Evolutionary conservation across 164 flowering plant genomes (phyloP), one percentile per base, ranked within the genome.

Genomic region (Aristolochia fimbriata): DNA sequence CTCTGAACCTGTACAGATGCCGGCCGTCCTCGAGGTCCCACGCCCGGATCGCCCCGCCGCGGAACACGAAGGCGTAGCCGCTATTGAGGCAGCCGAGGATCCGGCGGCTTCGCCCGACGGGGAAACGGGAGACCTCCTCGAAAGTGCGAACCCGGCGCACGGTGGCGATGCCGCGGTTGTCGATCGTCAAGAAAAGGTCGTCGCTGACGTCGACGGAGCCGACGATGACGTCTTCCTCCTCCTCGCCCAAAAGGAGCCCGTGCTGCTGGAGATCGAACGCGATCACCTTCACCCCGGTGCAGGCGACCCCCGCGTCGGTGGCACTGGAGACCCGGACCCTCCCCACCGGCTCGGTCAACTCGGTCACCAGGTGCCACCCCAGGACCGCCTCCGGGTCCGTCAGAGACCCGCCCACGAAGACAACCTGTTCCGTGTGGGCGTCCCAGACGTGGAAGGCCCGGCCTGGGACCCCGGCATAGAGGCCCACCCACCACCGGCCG

Each of bases 341-440:
- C 0, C 94, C 98, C 0, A 89, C 67, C 3, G 73, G 41, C n/a
- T 72, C 78, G 2, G 70, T 73, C 22, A 71, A 33, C 58, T 87
- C 92, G 3, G 80, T 76, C 6, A 93, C 68, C 63, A 78, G 55
- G 62, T 73, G 90, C 97, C 98, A 93, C 0, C 98, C 98, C 62
- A 63, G 67, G 2, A 93, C 74, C 0, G 98, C 70, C 9, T 82
- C 94, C 4, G 81, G 85, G 62, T 93, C 88, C 15, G 97, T 93
- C 19, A 87, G 52, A 0, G 81, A n/a, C 15, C 92, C 92, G 0
- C 96, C 96, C 0, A 81, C 74, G 62, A 76, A 90, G 0, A 81
- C 50, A 0, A 71, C 71, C 62, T 78, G 79, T 47, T 86, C 98
- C 0, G 83, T 71, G 8, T 46, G 62, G 0, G 78, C 70, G 53